Evolutionary conservation across 768 basidiomycete species (phyloP).

Genomic region (Lactarius indigo): DNA sequence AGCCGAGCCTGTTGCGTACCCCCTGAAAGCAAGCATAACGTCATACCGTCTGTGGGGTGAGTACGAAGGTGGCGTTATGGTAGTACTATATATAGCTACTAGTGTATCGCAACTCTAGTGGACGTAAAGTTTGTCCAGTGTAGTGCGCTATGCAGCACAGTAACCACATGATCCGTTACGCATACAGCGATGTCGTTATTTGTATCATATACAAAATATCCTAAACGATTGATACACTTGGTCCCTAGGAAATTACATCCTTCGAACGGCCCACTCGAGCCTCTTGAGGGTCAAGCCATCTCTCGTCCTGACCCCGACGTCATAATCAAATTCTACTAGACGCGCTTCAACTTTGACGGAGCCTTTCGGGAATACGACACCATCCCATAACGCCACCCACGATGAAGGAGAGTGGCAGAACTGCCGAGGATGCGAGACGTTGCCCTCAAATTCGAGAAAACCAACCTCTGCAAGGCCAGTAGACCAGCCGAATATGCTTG

Average conservation of each 20-base stretch:
- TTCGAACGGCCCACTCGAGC: constrained; percentile 19
- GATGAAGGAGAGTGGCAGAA: constrained; percentile 16
- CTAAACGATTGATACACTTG: not conserved
- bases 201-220: not conserved
- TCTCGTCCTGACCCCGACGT: constrained; percentile 17
- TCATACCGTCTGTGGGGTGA: not conserved
- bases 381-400: constrained; percentile 22
- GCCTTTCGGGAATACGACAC: constrained; percentile 13
- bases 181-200: not conserved
- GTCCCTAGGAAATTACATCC: not conserved
- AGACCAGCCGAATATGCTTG: constrained; percentile 46
- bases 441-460: constrained; percentile 16
- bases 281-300: constrained; percentile 7
- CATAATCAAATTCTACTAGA: constrained; percentile 10
- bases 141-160: not conserved
- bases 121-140: not conserved
- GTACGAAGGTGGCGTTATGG: not conserved
- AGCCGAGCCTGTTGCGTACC: too few relatives aligned
- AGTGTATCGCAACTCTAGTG: not conserved
- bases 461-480: constrained; percentile 36
- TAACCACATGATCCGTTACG: not conserved
- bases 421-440: constrained; percentile 17
- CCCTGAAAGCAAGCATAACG: not conserved
- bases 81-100: not conserved
- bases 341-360: constrained; percentile 4